Evolutionary conservation across 805 yeast genomes (phyloP), one percentile per base, ranked within the genome.

Genomic region (Metschnikowia drakensbergensis): DNA sequence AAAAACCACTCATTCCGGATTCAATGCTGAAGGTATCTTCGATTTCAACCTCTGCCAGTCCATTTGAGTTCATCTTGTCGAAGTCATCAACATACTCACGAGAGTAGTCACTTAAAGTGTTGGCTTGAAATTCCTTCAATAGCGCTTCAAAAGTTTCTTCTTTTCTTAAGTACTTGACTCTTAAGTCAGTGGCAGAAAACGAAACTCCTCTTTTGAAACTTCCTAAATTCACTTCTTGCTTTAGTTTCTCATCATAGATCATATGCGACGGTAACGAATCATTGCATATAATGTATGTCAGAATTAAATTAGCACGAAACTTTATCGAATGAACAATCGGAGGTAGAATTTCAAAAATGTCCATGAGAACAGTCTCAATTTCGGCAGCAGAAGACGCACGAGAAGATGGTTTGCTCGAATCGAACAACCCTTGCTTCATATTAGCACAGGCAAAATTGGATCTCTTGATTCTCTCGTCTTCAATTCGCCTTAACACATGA

Each of bases 181-280:
- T 50, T 0, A 61, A 29, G 13, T 62, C 65, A 26, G 45, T 54
- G 2, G 69, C 39, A 31, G 62, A 57, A 11, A 65, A 26, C 1
- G 69, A 68, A 4, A 72, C 64, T 2, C 77, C 77, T 47, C 77
- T 53, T 41, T 64, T 67, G 53, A 60, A 71, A 40, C 64, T 67
- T 5, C 66, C 67, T 41, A 73, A 55, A 47, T 73, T 70, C 26
- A 68, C 52, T 5, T 67, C 62, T 25, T 64, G 51, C 1, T 55
- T 58, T 1, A 61, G 41, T 1, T 46, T 47, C 5, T 60, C 58
- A 40, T 67, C 68, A 29, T 42, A 53, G 9, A 66, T 52, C 2
- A 51, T 47, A 43, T 66, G 67, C 45, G 63, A 58, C 0, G 77
- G 77, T 13, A 73, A 57, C 6, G 67, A 67, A 46, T 72, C 77